Evolutionary conservation across 768 basidiomycete genomes (phyloP), one percentile per base, ranked within the genome.

Genomic region (Lenzites betulinus): DNA sequence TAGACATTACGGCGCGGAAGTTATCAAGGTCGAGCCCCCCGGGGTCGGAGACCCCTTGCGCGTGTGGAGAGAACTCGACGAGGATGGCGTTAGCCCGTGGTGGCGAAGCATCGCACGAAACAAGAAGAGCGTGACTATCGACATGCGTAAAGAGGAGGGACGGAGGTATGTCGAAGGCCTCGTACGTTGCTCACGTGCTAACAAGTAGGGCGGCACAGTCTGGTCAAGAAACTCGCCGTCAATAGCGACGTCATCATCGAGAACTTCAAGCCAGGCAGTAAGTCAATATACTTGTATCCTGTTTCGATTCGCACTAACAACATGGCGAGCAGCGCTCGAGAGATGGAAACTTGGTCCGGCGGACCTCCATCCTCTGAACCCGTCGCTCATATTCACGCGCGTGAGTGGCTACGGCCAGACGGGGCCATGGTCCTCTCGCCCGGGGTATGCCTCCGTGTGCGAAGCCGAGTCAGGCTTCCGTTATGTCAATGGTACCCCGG

Each of bases 361-460:
- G 12, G 78, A 79, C 54, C 69, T 89, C 4, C 83, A 82, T 22
- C 85, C 84, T n/a, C 83, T 86, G 61, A 95, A 96, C 66, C 90
- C 93, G 0, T 87, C 86, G 53, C 81, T 98, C 58, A 92, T 98
- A 67, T 95, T 92, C 69, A 96, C 94, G 7, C 92, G 95, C 63
- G 85, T 90, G 22, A 87, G 86, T 63, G 88, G 88, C 8, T 90
- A 88, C 64, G 88, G 88, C 2, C 88, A 90, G 66, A 88, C 86
- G 0, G 88, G 88, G 1, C 87, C 88, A 22, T 89, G 87, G 88
- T 79, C 85, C 0, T 78, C 82, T 20, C 81, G 86, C 12, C 87
- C 87, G 6, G 87, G 88, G 20, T 90, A 86, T 62, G 87, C 88
- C 2, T 86, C 88, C 5, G 87, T 90, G 3, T 90, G 88, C 63